These are phyloP conservation scores for Ceratobasidium sp. DNA, from an alignment of 1,284 basidiomycete genomes.

Conservation along the genomic window DNA sequence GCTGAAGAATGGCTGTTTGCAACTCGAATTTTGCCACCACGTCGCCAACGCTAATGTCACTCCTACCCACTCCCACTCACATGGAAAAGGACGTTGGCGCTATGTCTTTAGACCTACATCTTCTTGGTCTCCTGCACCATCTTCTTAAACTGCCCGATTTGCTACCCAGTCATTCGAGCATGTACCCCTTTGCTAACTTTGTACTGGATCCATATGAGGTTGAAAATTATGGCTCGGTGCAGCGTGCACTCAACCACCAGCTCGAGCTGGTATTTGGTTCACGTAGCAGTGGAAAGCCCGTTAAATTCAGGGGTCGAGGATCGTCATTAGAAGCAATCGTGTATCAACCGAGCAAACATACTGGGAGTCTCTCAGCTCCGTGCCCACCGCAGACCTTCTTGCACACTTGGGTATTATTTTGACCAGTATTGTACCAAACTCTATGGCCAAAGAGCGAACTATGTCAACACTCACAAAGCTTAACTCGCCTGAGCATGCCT, in stretches of 20 bases:
- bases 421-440: not conserved
- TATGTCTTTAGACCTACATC: not conserved
- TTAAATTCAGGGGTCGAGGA: no score
- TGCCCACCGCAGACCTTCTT: not conserved
- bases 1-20: not conserved
- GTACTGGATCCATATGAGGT: not conserved
- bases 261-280: no score
- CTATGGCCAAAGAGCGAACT: constrained; percentile 2
- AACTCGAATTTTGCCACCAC: constrained; percentile 7
- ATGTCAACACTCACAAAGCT: constrained; percentile 10
- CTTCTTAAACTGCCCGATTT: not conserved
- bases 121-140: not conserved
- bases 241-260: not conserved
- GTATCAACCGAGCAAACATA: no score
- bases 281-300: no score
- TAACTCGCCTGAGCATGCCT: not conserved
- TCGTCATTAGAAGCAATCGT: no score
- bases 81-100: no score
- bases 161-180: not conserved
- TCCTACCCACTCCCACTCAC: no score
- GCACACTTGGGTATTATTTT: not conserved
- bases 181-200: constrained; percentile 9
- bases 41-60: no score
- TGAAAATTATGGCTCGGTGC: not conserved
- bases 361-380: no score